Evolutionary conservation across 257 asterid genomes (phyloP), one percentile per base, ranked within the genome.

Genomic region (Solanum corneliomulleri): DNA sequence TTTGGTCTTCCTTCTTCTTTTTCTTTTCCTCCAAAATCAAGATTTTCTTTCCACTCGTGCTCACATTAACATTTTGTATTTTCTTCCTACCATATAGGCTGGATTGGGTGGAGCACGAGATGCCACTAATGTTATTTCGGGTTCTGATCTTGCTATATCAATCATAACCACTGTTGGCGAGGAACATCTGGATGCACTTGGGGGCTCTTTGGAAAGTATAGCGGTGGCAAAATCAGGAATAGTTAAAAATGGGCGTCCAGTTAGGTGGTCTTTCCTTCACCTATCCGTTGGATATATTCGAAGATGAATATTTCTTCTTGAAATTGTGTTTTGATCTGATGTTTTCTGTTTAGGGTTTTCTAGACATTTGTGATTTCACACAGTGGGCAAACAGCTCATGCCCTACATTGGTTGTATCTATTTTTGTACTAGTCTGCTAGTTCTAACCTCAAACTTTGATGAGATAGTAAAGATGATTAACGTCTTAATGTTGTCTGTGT

Each of bases 21-120:
- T 31, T 33, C 25, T 70, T 70, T 78, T 49, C 68, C 70, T 7
- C 84, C 52, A 16, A 18, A 9, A 27, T 81, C 71, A 47, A 12
- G 15, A 49, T 49, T n/a, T 44, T 52, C 58, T 27, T 64, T 77
- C 18, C 25, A 7, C 15, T 82, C 29, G 7, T 80, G 68, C 52
- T 47, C 29, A 47, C 66, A 80, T 27, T 27, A 47, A 80, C 68
- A 16, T 29, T 47, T 47, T 80, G 18, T 29, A 45, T 80, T 80
- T 45, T 47, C 68, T 41, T 41, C 44, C 42, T 80, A 78, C 35
- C 3, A 0, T 47, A 13, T 87, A 93, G 98, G 94, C 95, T 80
- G 98, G 98, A 85, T 88, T 94, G 86, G 99, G 99, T 58, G 99
- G 99, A 84, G 95, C 98, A 75, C 93, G 98, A 27, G 99, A 97